These are phyloP conservation scores for Begonia fuchsioides DNA, from an alignment of 306 rosid genomes.

Conservation along the genomic window DNA sequence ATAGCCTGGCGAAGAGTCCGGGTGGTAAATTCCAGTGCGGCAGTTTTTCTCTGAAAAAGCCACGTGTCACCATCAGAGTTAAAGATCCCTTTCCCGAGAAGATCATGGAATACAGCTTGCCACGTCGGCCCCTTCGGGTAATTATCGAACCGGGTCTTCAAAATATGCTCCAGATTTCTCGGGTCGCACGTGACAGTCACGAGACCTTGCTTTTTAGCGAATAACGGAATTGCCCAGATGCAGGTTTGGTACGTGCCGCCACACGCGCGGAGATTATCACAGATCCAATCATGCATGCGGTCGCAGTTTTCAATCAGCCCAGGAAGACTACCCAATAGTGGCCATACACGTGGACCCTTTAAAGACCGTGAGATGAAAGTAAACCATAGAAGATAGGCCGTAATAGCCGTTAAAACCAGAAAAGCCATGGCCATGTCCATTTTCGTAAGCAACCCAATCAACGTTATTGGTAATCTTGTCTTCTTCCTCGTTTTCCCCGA, in stretches of 20 bases:
- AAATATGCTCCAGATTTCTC: constrained; percentile 66
- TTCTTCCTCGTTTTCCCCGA: constrained; percentile 3
- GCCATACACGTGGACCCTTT: constrained; percentile 88
- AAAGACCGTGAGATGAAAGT: constrained; percentile 80
- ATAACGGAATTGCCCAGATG: constrained; percentile 84
- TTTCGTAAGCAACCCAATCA: neutral
- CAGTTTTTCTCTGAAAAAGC: constrained; percentile 77
- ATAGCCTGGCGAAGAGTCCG: constrained; percentile 83
- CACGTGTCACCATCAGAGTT: constrained; percentile 92
- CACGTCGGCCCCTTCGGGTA: constrained; percentile 91
- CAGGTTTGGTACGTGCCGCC: constrained; percentile 98
- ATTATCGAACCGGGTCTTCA: constrained; percentile 76
- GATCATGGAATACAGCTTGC: constrained; percentile 86
- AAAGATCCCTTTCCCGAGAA: constrained; percentile 77
- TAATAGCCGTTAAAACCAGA: constrained; percentile 54
- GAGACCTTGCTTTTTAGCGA: constrained; percentile 76
- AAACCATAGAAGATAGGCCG: constrained; percentile 62
- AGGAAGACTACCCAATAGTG: constrained; percentile 72
- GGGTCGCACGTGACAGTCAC: constrained; percentile 99
- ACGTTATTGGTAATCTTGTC: neutral
- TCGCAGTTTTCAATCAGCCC: constrained; percentile 71
- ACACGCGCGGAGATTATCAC: constrained; percentile 77
- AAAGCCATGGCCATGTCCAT: constrained; percentile 71
- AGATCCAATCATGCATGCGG: constrained; percentile 92
- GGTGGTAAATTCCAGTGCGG: constrained; percentile 87